Percentiles rank a stretch among this genome's conserved stretches.
phyloP scores from a whole-genome alignment of 306 rosid genomes.

The Glycine latifolia region DNA sequence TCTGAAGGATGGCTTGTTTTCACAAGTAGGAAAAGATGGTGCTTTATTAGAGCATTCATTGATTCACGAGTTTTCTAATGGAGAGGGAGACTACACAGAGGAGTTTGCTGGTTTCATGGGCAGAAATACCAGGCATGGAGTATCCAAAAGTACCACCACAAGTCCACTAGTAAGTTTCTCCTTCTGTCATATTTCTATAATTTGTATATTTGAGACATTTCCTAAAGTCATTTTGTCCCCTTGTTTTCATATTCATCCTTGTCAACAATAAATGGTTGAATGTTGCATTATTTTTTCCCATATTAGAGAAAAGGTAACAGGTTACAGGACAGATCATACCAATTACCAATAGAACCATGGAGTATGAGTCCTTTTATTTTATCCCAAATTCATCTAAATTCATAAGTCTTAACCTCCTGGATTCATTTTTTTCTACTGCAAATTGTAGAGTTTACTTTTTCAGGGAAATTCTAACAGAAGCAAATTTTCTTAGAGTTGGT shows the following conservation, averaged over 20 bases:
- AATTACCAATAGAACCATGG: neutral
- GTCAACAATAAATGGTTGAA: neutral
- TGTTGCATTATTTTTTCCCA: neutral
- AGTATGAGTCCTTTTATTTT: neutral
- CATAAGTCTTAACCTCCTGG: neutral
- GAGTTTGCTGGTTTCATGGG: conserved; percentile 70
- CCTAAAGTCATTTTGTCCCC: neutral
- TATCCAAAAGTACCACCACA: conserved; percentile 71
- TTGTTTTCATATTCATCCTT: neutral
- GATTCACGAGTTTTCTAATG: conserved; percentile 39
- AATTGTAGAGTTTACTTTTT: no score
- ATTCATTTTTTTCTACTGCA: no score
- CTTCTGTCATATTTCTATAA: neutral
- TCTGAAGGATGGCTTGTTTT: conserved; percentile 82
- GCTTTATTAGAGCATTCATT: conserved; percentile 49
- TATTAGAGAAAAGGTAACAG: neutral
- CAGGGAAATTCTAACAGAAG: no score
- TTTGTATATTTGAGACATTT: neutral
- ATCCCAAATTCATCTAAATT: neutral
- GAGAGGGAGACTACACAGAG: conserved; percentile 46
- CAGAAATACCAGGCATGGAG: conserved; percentile 54
- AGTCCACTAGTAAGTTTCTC: conserved; percentile 70
- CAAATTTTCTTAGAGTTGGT: neutral
- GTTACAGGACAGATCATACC: neutral
- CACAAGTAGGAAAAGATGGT: conserved; percentile 51